These are phyloP conservation scores for Trichomonascus vanleenenianus DNA, from an alignment of 805 yeast species.

Conservation along the genomic window DNA sequence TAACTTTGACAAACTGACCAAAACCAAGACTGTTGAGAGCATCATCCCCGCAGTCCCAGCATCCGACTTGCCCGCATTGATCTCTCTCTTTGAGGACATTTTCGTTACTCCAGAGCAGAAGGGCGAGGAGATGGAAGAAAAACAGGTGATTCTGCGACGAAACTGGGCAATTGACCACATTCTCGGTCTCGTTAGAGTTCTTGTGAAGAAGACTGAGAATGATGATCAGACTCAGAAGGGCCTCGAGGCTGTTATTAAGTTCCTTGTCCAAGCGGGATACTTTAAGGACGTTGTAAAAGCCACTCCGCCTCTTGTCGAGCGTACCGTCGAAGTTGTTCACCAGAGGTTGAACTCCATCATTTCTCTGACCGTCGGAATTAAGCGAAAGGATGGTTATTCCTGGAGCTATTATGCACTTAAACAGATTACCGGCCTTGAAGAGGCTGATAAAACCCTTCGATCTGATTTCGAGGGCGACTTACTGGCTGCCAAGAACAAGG, in stretches of 20 bases:
- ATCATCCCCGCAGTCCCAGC: constrained; percentile 26
- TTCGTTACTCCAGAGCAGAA: constrained; percentile 13
- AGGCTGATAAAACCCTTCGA: constrained; percentile 19
- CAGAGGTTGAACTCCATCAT: constrained; percentile 58
- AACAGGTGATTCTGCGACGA: constrained; percentile 27
- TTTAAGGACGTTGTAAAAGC: constrained; percentile 24
- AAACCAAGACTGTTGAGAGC: constrained; percentile 53
- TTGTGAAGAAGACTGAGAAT: constrained; percentile 27
- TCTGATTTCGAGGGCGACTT: constrained; percentile 54
- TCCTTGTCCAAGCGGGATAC: constrained; percentile 36
- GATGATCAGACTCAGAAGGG: constrained; percentile 19
- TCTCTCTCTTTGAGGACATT: constrained; percentile 11
- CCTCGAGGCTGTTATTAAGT: constrained; percentile 32
- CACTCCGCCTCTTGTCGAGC: constrained; percentile 14
- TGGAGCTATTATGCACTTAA: constrained; percentile 46
- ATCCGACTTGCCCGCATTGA: constrained; percentile 19
- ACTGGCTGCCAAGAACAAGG: constrained; percentile 38
- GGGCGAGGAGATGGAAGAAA: constrained; percentile 14
- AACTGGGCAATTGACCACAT: constrained; percentile 57
- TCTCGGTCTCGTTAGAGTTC: constrained; percentile 38
- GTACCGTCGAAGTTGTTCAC: constrained; percentile 23
- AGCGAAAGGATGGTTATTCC: constrained; percentile 37
- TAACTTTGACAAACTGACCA: constrained; percentile 69
- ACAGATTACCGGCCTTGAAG: constrained; percentile 12
- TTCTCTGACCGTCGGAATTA: constrained; percentile 43